Evolutionary conservation across 257 asterid species (phyloP).

Genomic region (Solanum pimpinellifolium): DNA sequence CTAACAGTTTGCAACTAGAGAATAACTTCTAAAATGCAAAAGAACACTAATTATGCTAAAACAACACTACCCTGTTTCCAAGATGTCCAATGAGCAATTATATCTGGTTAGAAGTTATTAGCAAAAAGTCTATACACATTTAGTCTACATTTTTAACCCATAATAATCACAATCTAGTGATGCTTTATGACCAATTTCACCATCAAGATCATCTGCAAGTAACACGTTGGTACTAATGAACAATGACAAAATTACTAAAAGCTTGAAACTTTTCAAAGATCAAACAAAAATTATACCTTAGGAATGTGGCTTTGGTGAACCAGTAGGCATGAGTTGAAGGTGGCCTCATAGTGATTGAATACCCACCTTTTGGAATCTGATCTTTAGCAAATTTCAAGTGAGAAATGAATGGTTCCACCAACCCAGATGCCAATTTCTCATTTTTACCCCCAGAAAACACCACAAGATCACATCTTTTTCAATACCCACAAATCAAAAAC

Average conservation of each 20-base stretch:
- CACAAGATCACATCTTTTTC: slow-evolving; percentile 65
- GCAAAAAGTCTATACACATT: not conserved
- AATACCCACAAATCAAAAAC: slow-evolving; percentile 13
- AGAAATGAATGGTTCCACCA: slow-evolving; percentile 72
- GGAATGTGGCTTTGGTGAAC: slow-evolving; percentile 82
- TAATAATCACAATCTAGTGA: not conserved
- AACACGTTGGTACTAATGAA: not conserved
- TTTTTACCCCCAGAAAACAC: slow-evolving; percentile 59
- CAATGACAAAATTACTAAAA: not conserved
- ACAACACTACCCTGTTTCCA: not conserved
- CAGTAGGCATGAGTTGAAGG: slow-evolving; percentile 44
- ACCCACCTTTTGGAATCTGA: slow-evolving; percentile 80
- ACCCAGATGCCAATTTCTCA: slow-evolving; percentile 86
- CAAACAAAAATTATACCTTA: slow-evolving; percentile 28
- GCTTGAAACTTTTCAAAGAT: not conserved
- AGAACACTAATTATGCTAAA: not conserved
- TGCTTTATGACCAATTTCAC: not conserved
- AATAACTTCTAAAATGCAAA: not conserved
- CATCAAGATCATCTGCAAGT: not conserved
- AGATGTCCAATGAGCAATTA: not conserved
- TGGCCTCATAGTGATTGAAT: slow-evolving; percentile 62
- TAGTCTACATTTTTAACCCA: not conserved
- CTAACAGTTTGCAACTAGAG: not conserved
- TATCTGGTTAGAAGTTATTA: not conserved
- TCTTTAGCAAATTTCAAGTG: slow-evolving; percentile 79